These are phyloP conservation scores for Fusarium devonianum DNA, from an alignment of 2,329 filamentous ascomycete species.

Conservation along the genomic window DNA sequence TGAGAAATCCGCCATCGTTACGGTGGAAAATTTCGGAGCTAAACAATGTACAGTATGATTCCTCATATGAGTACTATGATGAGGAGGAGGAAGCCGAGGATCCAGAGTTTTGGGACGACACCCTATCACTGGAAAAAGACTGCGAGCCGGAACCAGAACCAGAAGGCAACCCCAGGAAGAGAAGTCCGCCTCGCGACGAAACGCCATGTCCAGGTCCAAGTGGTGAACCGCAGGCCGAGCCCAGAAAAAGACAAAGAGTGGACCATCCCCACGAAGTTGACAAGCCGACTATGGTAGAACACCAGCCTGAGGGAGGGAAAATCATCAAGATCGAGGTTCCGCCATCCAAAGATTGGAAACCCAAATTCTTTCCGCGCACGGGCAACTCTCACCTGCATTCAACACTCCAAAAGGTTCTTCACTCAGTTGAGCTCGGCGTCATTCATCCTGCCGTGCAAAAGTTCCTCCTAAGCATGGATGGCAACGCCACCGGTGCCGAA, in stretches of 20 bases:
- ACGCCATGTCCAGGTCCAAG: slow-evolving; percentile 5
- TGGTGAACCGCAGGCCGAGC: slow-evolving; percentile 10
- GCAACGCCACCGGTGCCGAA: neutral
- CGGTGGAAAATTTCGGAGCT: slow-evolving; percentile 1
- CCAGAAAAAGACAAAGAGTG: slow-evolving; percentile 25
- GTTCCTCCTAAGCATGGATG: slow-evolving; percentile 23
- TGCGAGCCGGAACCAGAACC: slow-evolving; percentile 13
- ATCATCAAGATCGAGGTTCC: neutral
- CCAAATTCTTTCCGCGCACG: neutral
- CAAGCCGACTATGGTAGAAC: neutral
- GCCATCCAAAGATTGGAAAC: slow-evolving; percentile 14
- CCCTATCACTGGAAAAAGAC: neutral
- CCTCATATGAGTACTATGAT: slow-evolving; percentile 28
- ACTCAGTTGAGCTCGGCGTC: neutral
- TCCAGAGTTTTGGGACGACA: neutral
- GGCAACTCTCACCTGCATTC: slow-evolving; percentile 16
- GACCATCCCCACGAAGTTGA: slow-evolving; percentile 1
- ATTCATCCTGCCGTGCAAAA: slow-evolving; percentile 19
- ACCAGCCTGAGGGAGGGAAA: neutral
- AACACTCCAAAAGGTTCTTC: slow-evolving; percentile 5
- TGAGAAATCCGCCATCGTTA: neutral
- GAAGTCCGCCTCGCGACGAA: slow-evolving; percentile 23
- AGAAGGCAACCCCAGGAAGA: slow-evolving; percentile 16
- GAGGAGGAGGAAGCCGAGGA: slow-evolving; percentile 7
- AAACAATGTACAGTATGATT: slow-evolving; percentile 24